phyloP scores from a whole-genome alignment of 805 yeast genomes.

The Spathaspora arborariae region DNA sequence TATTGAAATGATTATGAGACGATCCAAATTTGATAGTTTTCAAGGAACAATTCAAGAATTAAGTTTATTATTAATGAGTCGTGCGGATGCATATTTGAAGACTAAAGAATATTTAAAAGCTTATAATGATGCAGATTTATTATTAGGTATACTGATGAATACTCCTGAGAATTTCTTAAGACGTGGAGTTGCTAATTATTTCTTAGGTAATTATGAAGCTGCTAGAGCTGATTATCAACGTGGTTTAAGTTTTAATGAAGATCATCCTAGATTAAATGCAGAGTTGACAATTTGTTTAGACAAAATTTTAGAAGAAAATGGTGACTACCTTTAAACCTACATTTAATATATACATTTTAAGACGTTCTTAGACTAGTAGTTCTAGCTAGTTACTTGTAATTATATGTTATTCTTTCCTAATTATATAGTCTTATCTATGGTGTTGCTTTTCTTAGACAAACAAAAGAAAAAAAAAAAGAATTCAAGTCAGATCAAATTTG shows the following conservation, averaged over 20 bases:
- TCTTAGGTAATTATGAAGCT: constrained; percentile 58
- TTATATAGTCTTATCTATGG: no score
- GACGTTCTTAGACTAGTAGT: no score
- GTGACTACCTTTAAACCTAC: constrained; percentile 38
- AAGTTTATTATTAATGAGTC: constrained; percentile 59
- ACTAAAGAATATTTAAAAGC: constrained; percentile 55
- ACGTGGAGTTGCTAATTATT: constrained; percentile 59
- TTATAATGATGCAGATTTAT: constrained; percentile 64
- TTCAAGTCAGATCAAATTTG: neutral
- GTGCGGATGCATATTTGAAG: constrained; percentile 66
- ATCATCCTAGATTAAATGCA: constrained; percentile 45
- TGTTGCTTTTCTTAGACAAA: no score
- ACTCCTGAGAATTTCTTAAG: constrained; percentile 71
- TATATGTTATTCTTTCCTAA: no score
- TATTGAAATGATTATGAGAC: constrained; percentile 60
- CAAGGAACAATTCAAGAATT: constrained; percentile 69
- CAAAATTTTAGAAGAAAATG: constrained; percentile 54
- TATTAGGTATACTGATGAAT: constrained; percentile 53
- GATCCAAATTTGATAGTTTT: constrained; percentile 72
- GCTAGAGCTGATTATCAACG: constrained; percentile 69
- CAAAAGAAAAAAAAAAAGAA: neutral
- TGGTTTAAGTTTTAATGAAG: constrained; percentile 62
- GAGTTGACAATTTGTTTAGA: constrained; percentile 46
- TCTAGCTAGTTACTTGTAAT: no score
- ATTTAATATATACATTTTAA: neutral